phyloP scores from a whole-genome alignment of 2,329 filamentous ascomycete species.

The Cladosporium oxysporum region DNA sequence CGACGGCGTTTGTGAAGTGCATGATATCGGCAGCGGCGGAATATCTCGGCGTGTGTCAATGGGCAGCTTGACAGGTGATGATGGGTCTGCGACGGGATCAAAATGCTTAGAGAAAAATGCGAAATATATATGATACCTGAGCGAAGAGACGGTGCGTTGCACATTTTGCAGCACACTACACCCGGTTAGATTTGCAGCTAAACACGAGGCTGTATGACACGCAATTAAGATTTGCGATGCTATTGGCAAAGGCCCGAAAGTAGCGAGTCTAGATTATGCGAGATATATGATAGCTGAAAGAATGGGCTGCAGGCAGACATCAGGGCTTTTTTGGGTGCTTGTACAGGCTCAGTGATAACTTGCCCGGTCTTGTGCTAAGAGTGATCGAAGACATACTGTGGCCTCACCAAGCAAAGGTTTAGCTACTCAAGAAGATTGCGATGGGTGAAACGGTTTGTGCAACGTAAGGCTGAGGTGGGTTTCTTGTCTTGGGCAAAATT shows the following conservation, averaged over 20 bases:
- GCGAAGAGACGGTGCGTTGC: not conserved
- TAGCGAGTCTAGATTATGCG: not conserved
- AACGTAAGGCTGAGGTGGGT: not conserved
- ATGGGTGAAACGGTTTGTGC: not conserved
- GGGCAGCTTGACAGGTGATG: not conserved
- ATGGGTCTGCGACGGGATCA: not conserved
- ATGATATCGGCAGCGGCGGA: slow-evolving; percentile 7
- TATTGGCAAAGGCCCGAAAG: not conserved
- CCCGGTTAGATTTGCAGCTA: not conserved
- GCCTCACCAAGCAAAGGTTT: not conserved
- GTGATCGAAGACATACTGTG: not conserved
- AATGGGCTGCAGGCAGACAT: not conserved
- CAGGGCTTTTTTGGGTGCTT: not conserved
- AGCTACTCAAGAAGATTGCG: not conserved
- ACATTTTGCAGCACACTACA: not conserved
- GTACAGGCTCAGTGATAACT: not conserved
- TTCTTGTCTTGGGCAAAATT: not conserved
- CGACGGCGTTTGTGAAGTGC: slow-evolving; percentile 5
- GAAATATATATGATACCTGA: slow-evolving; percentile 12
- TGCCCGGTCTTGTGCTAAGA: not conserved
- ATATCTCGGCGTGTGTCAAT: not conserved
- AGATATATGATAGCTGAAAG: not conserved
- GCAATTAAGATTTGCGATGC: slow-evolving; percentile 2
- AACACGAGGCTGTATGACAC: not conserved
- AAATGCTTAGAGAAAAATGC: not conserved